A percentile compares a stretch with the other conserved stretches of the same genome.
Evolutionary conservation across 1,284 basidiomycete genomes (phyloP).

Genomic region (Ceratobasidium sp.): DNA sequence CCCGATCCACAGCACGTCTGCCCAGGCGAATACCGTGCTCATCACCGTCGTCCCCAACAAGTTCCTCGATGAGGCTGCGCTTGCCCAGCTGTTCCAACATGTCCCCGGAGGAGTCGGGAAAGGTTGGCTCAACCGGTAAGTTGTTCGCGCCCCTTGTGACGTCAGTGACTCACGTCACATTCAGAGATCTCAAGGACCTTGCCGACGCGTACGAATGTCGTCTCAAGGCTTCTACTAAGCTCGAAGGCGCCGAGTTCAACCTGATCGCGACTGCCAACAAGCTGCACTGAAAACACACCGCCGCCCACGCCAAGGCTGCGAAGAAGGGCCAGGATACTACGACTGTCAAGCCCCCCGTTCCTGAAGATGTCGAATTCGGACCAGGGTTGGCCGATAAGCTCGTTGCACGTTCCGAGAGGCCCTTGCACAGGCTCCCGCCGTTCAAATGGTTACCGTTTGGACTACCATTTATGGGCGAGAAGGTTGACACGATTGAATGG

Average conservation of each 20-base stretch:
- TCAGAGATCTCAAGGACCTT: conserved; percentile 68
- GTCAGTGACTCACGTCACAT: conserved; percentile 16
- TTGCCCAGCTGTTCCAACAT: conserved; percentile 74
- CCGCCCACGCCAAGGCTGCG: conserved; percentile 53
- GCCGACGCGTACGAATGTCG: conserved; percentile 74
- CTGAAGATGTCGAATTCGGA: conserved; percentile 52
- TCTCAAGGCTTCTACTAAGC: conserved; percentile 67
- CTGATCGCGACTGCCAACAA: conserved; percentile 69
- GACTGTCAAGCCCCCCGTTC: conserved; percentile 36
- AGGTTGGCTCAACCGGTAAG: conserved; percentile 78
- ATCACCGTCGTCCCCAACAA: conserved; percentile 79
- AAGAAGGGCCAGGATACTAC: conserved; percentile 47
- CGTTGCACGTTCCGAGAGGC: conserved; percentile 69
- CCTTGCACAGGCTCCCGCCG: conserved; percentile 70
- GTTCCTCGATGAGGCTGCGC: conserved; percentile 70
- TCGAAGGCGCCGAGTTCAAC: conserved; percentile 74
- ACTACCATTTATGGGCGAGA: conserved; percentile 75
- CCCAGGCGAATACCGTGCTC: conserved; percentile 83
- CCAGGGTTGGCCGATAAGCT: conserved; percentile 64
- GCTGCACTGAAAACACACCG: conserved; percentile 54
- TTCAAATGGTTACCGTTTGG: conserved; percentile 70
- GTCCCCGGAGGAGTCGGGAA: conserved; percentile 83
- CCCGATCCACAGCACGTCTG: conserved; percentile 70
- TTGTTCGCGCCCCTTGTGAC: not conserved
- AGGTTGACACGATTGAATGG: conserved; percentile 83